Evolutionary conservation across 805 yeast species (phyloP).

Genomic region (Zygosaccharomyces siamensis): DNA sequence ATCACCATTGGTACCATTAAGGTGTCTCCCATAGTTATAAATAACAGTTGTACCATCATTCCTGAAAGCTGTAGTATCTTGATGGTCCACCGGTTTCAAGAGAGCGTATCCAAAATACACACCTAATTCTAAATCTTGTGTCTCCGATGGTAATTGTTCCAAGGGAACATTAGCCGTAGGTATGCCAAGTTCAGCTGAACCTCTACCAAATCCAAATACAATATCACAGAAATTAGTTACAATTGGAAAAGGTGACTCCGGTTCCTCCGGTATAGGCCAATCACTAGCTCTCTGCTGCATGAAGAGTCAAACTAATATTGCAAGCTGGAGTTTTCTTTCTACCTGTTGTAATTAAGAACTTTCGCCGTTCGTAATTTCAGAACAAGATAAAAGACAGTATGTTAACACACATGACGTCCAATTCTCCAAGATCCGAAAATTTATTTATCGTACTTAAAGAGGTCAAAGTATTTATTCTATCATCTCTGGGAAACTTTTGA

Average conservation of each 20-base stretch:
- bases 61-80: slow-evolving; percentile 27
- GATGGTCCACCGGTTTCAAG: slow-evolving; percentile 25
- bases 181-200: slow-evolving; percentile 86
- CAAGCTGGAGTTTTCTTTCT: background rate
- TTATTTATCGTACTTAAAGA: background rate
- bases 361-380: background rate
- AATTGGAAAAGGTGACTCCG: slow-evolving; percentile 46
- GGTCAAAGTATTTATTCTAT: slow-evolving; percentile 19
- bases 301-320: background rate
- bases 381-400: background rate
- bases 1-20: slow-evolving; percentile 37
- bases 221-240: slow-evolving; percentile 44
- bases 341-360: background rate
- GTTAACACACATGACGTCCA: slow-evolving; percentile 1
- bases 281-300: slow-evolving; percentile 23
- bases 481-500: slow-evolving; percentile 40
- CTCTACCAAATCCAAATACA: slow-evolving; percentile 89
- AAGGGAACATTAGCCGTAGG: slow-evolving; percentile 92
- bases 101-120: slow-evolving; percentile 82
- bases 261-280: slow-evolving; percentile 38
- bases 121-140: slow-evolving; percentile 57
- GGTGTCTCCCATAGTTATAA: slow-evolving; percentile 56
- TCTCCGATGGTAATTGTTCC: slow-evolving; percentile 39
- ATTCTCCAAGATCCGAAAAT: background rate
- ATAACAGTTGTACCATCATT: slow-evolving; percentile 42